phyloP scores from a whole-genome alignment of 2,329 filamentous ascomycete genomes.

The Talaromyces albobiverticillius region DNA sequence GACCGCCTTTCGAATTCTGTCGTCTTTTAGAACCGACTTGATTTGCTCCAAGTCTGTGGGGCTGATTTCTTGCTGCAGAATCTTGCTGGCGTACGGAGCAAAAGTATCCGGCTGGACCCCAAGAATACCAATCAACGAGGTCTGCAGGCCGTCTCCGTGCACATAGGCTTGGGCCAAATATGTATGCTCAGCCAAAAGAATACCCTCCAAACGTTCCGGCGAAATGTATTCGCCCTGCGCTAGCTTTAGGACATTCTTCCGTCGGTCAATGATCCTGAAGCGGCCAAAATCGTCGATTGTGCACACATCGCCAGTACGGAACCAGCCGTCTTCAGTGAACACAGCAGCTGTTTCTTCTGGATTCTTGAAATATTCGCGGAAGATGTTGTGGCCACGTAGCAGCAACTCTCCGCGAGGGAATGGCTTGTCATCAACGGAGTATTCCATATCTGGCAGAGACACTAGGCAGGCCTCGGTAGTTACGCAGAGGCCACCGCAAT shows the following conservation, averaged over 20 bases:
- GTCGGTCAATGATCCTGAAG: slow-evolving; percentile 89
- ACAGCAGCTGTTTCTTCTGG: slow-evolving; percentile 79
- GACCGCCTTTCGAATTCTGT: slow-evolving; percentile 70
- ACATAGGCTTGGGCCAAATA: slow-evolving; percentile 80
- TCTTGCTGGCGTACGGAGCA: slow-evolving; percentile 72
- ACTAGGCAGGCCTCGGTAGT: slow-evolving; percentile 73
- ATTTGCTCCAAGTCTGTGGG: slow-evolving; percentile 66
- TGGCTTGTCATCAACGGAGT: slow-evolving; percentile 81
- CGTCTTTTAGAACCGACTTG: slow-evolving; percentile 63
- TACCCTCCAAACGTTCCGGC: slow-evolving; percentile 94
- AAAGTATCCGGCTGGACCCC: slow-evolving; percentile 84
- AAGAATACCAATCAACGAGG: slow-evolving; percentile 79
- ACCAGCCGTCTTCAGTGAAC: slow-evolving; percentile 88
- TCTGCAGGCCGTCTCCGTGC: slow-evolving; percentile 83
- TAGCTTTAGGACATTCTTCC: slow-evolving; percentile 99
- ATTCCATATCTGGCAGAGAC: slow-evolving; percentile 93
- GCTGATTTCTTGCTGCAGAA: slow-evolving; percentile 66
- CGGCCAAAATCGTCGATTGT: slow-evolving; percentile 80
- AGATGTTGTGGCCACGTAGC: slow-evolving; percentile 74
- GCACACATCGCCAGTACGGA: slow-evolving; percentile 91
- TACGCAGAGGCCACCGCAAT: slow-evolving; percentile 71
- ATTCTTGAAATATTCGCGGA: slow-evolving; percentile 88
- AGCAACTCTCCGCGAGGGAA: slow-evolving; percentile 87
- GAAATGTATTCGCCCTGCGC: slow-evolving; percentile 98
- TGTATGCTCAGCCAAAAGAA: slow-evolving; percentile 77